A percentile compares a stretch with the other conserved stretches of the same genome.
phyloP scores from a whole-genome alignment of 177 flowering plant species.

The Vitis hybrid region DNA sequence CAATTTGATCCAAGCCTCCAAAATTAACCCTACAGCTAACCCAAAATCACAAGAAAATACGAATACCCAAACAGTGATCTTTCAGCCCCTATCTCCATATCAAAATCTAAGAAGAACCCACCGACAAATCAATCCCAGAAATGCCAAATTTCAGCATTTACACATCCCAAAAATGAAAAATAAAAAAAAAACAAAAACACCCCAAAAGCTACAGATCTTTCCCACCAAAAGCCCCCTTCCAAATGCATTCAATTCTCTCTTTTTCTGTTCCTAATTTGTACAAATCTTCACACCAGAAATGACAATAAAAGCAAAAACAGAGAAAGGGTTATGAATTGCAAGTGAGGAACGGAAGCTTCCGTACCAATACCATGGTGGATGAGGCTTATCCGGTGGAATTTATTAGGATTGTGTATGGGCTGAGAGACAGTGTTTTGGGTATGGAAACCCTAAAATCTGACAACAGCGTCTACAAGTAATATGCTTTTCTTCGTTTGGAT shows the following conservation, averaged over 20 bases:
- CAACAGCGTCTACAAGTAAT: no score
- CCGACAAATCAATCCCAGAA: conserved; percentile 10
- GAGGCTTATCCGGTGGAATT: conserved; percentile 1
- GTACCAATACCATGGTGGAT: conserved; percentile 28
- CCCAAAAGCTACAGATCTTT: conserved; percentile 4
- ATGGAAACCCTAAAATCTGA: no score
- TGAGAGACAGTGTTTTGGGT: no score
- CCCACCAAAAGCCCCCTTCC: no score
- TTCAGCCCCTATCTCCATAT: neutral
- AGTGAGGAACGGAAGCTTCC: conserved; percentile 24
- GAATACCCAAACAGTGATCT: conserved; percentile 4
- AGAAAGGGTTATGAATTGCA: conserved; percentile 4
- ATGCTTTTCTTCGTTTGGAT: no score
- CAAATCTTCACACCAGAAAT: neutral
- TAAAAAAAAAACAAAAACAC: conserved; percentile 11
- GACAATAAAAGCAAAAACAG: neutral
- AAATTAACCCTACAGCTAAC: neutral
- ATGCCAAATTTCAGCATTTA: neutral
- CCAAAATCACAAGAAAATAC: conserved; percentile 7
- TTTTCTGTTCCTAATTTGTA: neutral
- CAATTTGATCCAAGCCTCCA: neutral
- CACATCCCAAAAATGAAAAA: neutral
- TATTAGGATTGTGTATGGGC: no score
- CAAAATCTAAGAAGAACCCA: conserved; percentile 8
- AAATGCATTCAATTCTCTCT: neutral